A percentile compares a stretch with the other conserved stretches of the same genome.
These are phyloP conservation scores for Asterionellopsis glacialis DNA, from an alignment of 108 stramenopile genomes.

Conservation along the genomic window DNA sequence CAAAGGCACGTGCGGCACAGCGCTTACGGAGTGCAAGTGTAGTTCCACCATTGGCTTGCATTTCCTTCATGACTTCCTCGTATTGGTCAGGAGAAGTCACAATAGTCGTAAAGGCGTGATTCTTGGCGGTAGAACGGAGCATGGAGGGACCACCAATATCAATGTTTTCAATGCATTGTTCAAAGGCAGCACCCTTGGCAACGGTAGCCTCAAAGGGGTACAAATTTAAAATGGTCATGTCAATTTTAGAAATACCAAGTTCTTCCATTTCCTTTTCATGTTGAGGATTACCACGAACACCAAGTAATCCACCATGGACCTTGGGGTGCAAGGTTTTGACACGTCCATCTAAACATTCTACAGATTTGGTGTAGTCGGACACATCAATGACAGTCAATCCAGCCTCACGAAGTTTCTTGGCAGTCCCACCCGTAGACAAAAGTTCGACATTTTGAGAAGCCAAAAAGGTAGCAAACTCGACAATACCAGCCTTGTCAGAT, in stretches of 20 bases:
- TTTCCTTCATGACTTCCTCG: conserved; percentile 60
- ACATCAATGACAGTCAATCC: conserved; percentile 88
- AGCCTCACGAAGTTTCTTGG: conserved; percentile 78
- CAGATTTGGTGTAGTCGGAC: conserved; percentile 87
- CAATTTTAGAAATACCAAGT: conserved; percentile 91
- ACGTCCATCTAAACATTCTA: conserved; percentile 96
- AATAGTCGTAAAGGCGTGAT: conserved; percentile 94
- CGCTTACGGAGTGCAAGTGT: conserved; percentile 73
- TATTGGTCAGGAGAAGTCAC: conserved; percentile 91
- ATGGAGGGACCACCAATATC: conserved; percentile 99
- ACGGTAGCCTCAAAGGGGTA: conserved; percentile 98
- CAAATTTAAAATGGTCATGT: conserved; percentile 96
- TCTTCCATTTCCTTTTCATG: conserved; percentile 89
- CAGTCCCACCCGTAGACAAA: conserved; percentile 97
- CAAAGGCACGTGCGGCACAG: conserved; percentile 92
- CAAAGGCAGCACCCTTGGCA: conserved; percentile 80
- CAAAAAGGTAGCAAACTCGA: conserved; percentile 86
- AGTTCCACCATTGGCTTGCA: conserved; percentile 80
- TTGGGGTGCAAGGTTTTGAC: conserved; percentile 99
- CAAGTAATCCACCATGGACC: conserved; percentile 94
- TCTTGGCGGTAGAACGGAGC: conserved; percentile 97
- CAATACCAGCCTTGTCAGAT: conserved; percentile 95
- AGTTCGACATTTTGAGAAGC: conserved; percentile 81
- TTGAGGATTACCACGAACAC: conserved; percentile 88
- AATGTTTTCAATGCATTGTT: conserved; percentile 98